Percentiles rank a stretch among this genome's conserved stretches.
Conservation (phyloP, 2,329 filamentous ascomycete species). For the Xylaria sp. region DNA sequence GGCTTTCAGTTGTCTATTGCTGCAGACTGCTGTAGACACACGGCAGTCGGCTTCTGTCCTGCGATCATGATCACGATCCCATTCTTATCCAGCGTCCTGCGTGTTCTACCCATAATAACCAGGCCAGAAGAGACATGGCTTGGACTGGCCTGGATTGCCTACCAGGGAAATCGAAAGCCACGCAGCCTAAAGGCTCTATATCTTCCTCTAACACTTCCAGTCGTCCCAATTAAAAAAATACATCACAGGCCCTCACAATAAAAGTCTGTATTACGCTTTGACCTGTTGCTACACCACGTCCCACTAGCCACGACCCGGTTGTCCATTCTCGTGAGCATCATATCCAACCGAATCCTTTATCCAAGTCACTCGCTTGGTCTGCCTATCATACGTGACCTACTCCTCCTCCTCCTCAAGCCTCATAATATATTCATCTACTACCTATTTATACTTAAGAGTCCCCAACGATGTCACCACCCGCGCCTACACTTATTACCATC, state of each 20-base stretch:
- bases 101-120: not conserved
- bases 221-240: slow-evolving; percentile 9
- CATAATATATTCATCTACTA: not conserved
- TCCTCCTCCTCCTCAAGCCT: not conserved
- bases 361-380: not conserved
- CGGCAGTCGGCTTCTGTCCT: slow-evolving; percentile 1
- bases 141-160: not conserved
- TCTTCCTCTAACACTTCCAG: not conserved
- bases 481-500: not conserved
- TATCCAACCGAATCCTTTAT: slow-evolving; percentile 1
- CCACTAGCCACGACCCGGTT: not conserved
- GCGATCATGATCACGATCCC: slow-evolving; percentile 18
- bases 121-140: slow-evolving; percentile 11
- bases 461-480: not conserved
- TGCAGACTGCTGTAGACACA: slow-evolving; percentile 11
- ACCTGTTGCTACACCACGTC: slow-evolving; percentile 1
- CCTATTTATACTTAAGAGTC: slow-evolving; percentile 2
- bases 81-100: slow-evolving; percentile 8
- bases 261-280: slow-evolving; percentile 7
- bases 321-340: not conserved
- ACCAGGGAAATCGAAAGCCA: slow-evolving; percentile 17
- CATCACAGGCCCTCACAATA: slow-evolving; percentile 8
- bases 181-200: not conserved
- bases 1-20: slow-evolving; percentile 4
- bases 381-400: slow-evolving; percentile 4